Evolutionary conservation across 805 yeast species (phyloP).

Genomic region (Jamesozyma lodderae): DNA sequence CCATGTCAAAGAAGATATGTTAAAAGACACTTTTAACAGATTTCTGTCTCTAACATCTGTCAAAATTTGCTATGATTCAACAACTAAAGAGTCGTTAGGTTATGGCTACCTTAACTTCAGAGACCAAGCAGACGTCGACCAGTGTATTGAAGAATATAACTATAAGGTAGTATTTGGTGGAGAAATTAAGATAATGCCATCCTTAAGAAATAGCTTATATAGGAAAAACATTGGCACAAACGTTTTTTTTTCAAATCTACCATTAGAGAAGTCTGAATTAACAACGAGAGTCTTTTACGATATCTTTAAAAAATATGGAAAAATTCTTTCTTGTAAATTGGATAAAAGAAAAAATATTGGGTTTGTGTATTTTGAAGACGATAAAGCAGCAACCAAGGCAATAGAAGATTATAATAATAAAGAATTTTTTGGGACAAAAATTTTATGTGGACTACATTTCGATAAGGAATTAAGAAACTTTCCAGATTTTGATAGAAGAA

Average conservation of each 20-base stretch:
- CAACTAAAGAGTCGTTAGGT: constrained; percentile 49
- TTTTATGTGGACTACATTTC: constrained; percentile 36
- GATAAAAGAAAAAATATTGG: constrained; percentile 35
- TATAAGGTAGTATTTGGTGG: constrained; percentile 34
- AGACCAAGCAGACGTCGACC: constrained; percentile 40
- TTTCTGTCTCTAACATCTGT: constrained; percentile 44
- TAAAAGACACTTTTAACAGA: constrained; percentile 37
- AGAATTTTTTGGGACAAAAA: constrained; percentile 25
- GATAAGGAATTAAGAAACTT: constrained; percentile 28
- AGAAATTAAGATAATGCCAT: constrained; percentile 50
- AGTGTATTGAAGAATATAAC: constrained; percentile 51
- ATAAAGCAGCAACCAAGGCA: constrained; percentile 30
- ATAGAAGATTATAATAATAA: constrained; percentile 30
- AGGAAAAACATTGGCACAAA: constrained; percentile 44
- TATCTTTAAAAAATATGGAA: constrained; percentile 41
- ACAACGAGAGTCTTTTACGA: constrained; percentile 43
- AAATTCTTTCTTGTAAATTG: constrained; percentile 36
- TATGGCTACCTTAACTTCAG: constrained; percentile 66
- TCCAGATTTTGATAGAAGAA: constrained; percentile 28
- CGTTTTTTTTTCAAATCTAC: constrained; percentile 42
- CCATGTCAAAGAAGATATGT: constrained; percentile 39
- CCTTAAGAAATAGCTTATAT: constrained; percentile 37
- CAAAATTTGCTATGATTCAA: constrained; percentile 50
- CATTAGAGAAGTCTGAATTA: constrained; percentile 27
- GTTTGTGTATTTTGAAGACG: constrained; percentile 34